Conservation (phyloP, 495 filamentous ascomycete species). For the Pseudoneurospora amorphoporcata region DNA sequence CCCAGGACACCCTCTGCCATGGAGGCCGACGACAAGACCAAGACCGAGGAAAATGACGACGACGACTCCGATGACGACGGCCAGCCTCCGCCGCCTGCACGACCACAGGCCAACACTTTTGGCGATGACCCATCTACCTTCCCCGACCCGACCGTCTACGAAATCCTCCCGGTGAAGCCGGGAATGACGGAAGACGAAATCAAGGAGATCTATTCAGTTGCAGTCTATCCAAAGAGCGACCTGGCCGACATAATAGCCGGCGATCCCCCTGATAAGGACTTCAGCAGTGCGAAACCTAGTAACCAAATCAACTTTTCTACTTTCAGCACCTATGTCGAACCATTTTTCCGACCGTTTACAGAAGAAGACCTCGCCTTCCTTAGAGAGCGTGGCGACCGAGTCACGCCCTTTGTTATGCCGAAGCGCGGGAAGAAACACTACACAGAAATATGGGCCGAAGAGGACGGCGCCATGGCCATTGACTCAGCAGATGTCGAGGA, state of each 20-base stretch:
- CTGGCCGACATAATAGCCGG: constrained; percentile 78
- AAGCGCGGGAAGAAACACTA: constrained; percentile 77
- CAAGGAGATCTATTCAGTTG: constrained; percentile 77
- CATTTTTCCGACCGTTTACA: constrained; percentile 78
- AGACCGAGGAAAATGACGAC: constrained; percentile 36
- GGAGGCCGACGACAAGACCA: constrained; percentile 40
- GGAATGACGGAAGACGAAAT: constrained; percentile 74
- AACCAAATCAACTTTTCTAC: constrained; percentile 89
- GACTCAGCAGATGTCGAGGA: constrained; percentile 49
- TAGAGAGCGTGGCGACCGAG: constrained; percentile 77
- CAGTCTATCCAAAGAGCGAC: constrained; percentile 68
- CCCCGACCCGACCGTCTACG: constrained; percentile 88
- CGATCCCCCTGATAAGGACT: constrained; percentile 83
- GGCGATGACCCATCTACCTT: constrained; percentile 86
- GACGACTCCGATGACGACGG: constrained; percentile 61
- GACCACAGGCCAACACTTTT: constrained; percentile 69
- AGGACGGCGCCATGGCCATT: constrained; percentile 67
- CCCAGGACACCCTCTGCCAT: constrained; percentile 39
- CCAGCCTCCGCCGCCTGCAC: constrained; percentile 63
- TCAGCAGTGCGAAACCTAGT: constrained; percentile 82
- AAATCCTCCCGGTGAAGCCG: constrained; percentile 64
- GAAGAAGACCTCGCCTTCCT: constrained; percentile 95
- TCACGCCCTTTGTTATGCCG: constrained; percentile 74
- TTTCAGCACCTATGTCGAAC: constrained; percentile 79
- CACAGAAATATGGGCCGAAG: constrained; percentile 82